Conservation (phyloP, 805 yeast species). For the Zygotorulaspora florentina region DNA sequence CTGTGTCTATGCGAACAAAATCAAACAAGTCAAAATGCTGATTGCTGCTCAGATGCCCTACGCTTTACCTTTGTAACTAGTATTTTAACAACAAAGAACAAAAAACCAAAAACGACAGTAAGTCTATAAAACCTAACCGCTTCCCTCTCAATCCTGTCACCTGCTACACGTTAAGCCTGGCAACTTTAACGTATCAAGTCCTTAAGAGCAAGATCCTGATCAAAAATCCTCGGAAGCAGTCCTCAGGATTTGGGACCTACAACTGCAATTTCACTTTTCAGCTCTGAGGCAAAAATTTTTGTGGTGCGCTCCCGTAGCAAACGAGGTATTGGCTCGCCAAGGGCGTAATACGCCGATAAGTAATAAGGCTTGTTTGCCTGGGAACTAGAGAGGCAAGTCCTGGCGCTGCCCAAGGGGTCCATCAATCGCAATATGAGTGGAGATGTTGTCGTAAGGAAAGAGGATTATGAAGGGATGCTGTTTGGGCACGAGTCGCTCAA, state of each 20-base stretch:
- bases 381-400: no score
- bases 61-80: not conserved
- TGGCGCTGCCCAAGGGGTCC: no score
- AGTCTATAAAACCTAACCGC: not conserved
- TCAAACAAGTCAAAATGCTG: not conserved
- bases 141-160: not conserved
- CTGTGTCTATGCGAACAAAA: not conserved
- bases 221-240: not conserved
- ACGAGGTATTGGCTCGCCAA: not conserved
- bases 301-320: not conserved
- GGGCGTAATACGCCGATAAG: no score
- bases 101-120: not conserved
- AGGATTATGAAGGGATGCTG: constrained; percentile 13
- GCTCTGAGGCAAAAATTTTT: constrained; percentile 1
- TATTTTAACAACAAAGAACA: not conserved
- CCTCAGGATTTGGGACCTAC: not conserved
- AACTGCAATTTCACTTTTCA: not conserved
- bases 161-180: not conserved
- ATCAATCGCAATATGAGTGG: not conserved
- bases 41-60: not conserved
- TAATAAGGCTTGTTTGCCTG: no score
- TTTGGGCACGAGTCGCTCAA: constrained; percentile 51
- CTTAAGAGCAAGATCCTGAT: not conserved
- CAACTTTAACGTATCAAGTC: not conserved
- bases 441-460: constrained; percentile 1